phyloP scores from a whole-genome alignment of 352 stramenopile species.

The Phytophthora rubi region DNA sequence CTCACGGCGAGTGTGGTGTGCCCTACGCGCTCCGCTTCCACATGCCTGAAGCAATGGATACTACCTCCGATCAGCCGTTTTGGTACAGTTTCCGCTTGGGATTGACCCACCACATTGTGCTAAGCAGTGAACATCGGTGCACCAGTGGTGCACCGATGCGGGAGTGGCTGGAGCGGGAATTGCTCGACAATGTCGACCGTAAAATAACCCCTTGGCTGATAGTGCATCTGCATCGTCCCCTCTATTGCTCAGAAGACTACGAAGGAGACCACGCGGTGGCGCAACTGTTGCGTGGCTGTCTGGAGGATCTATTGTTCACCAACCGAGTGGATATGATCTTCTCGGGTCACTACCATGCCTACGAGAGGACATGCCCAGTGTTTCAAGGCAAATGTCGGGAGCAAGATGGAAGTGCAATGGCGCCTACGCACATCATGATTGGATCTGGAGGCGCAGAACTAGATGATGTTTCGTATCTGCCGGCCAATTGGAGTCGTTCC shows the following conservation, averaged over 20 bases:
- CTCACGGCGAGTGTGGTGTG: conserved; percentile 86
- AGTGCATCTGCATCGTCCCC: conserved; percentile 58
- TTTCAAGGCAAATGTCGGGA: conserved; percentile 40
- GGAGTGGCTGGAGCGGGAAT: conserved; percentile 52
- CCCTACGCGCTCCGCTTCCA: conserved; percentile 68
- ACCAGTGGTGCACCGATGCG: conserved; percentile 44
- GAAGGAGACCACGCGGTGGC: conserved; percentile 37
- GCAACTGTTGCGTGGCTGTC: conserved; percentile 37
- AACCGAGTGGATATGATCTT: conserved; percentile 63
- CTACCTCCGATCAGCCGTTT: conserved; percentile 47
- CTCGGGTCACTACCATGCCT: conserved; percentile 63
- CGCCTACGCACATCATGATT: conserved; percentile 57
- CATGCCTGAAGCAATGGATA: conserved; percentile 50
- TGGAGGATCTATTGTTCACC: conserved; percentile 44
- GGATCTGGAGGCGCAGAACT: conserved; percentile 49
- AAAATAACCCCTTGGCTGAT: conserved; percentile 57
- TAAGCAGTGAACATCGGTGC: conserved; percentile 62
- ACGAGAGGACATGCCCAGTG: conserved; percentile 63
- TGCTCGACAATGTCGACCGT: conserved; percentile 50
- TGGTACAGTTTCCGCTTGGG: conserved; percentile 62
- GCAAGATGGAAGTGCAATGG: conserved; percentile 23
- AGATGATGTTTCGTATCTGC: conserved; percentile 41
- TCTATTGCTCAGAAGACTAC: conserved; percentile 50
- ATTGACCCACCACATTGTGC: conserved; percentile 50
- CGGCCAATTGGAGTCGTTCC: conserved; percentile 31